Percentiles rank a stretch among this genome's conserved stretches.
Conservation (phyloP, 1,284 basidiomycete genomes). For the Veloporphyrellus conicus region DNA sequence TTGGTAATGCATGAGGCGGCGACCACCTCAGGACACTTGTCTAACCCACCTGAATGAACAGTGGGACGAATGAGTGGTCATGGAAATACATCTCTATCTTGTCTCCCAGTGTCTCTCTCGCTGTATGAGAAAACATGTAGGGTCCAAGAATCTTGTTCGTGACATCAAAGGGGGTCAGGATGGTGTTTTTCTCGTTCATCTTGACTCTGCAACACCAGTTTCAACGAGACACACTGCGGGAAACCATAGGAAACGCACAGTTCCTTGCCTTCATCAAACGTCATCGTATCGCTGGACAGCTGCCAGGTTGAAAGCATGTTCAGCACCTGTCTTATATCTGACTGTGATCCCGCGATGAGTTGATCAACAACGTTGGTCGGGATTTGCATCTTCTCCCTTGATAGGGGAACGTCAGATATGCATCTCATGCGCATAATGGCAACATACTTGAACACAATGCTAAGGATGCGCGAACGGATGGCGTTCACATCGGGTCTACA, state of each 20-base stretch:
- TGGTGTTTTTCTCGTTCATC: conserved; percentile 88
- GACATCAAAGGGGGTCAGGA: conserved; percentile 88
- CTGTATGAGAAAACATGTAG: conserved; percentile 81
- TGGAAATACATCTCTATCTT: conserved; percentile 98
- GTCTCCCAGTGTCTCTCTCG: conserved; percentile 78
- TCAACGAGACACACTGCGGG: background rate
- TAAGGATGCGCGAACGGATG: conserved; percentile 82
- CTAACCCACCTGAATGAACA: conserved; percentile 81
- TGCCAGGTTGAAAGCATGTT: conserved; percentile 99
- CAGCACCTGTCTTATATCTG: conserved; percentile 93
- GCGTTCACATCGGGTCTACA: conserved; percentile 68
- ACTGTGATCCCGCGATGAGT: conserved; percentile 83
- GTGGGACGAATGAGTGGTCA: conserved; percentile 87
- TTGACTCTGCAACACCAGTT: conserved; percentile 53
- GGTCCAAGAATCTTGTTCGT: conserved; percentile 84
- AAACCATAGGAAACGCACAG: conserved; percentile 53
- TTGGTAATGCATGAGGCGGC: conserved; percentile 1
- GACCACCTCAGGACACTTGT: background rate
- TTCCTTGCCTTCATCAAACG: conserved; percentile 86
- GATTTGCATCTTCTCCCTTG: conserved; percentile 87
- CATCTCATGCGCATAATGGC: background rate
- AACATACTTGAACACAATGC: conserved; percentile 81
- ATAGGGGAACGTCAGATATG: background rate
- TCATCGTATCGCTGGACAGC: conserved; percentile 70
- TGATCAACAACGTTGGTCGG: conserved; percentile 90